Conservation (phyloP, 2,329 filamentous ascomycete genomes). For the Trichoderma sp. region DNA sequence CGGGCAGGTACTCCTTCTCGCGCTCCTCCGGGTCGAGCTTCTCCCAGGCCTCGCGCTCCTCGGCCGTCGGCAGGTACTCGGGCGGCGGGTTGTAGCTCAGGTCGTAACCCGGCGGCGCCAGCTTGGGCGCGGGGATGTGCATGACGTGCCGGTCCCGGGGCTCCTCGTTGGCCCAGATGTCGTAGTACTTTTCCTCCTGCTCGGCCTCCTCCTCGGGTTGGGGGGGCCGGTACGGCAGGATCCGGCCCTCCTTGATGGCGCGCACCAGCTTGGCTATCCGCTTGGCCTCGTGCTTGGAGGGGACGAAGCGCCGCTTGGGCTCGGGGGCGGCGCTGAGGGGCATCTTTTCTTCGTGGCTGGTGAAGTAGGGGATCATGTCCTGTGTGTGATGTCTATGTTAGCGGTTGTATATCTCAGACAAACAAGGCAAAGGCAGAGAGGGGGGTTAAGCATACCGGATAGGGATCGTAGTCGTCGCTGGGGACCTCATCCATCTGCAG, state of each 20-base stretch:
- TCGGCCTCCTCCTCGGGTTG: slow-evolving; percentile 60
- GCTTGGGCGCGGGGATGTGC: slow-evolving; percentile 93
- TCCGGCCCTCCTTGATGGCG: slow-evolving; percentile 91
- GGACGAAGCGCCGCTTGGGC: slow-evolving; percentile 91
- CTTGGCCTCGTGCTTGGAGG: slow-evolving; percentile 96
- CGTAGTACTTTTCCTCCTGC: slow-evolving; percentile 69
- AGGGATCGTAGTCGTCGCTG: slow-evolving; percentile 87
- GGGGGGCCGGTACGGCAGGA: slow-evolving; percentile 83
- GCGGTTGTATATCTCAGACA: neutral
- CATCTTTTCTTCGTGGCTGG: slow-evolving; percentile 87
- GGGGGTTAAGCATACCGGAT: slow-evolving; percentile 63
- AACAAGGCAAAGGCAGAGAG: too few relatives aligned
- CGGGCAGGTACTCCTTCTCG: slow-evolving; percentile 84
- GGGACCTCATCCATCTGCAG: slow-evolving; percentile 88
- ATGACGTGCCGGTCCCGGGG: slow-evolving; percentile 82
- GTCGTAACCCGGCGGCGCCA: slow-evolving; percentile 90
- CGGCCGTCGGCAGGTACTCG: slow-evolving; percentile 86
- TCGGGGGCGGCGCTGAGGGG: slow-evolving; percentile 92
- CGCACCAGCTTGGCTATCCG: slow-evolving; percentile 96
- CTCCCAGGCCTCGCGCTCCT: slow-evolving; percentile 85
- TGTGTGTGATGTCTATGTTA: slow-evolving; percentile 36
- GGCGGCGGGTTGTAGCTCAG: slow-evolving; percentile 95
- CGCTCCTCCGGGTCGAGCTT: slow-evolving; percentile 85
- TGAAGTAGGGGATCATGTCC: slow-evolving; percentile 93
- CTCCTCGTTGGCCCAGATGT: slow-evolving; percentile 93